phyloP scores from a whole-genome alignment of 139 green algal genomes.

The Chlamydomonas sphaeroides region DNA sequence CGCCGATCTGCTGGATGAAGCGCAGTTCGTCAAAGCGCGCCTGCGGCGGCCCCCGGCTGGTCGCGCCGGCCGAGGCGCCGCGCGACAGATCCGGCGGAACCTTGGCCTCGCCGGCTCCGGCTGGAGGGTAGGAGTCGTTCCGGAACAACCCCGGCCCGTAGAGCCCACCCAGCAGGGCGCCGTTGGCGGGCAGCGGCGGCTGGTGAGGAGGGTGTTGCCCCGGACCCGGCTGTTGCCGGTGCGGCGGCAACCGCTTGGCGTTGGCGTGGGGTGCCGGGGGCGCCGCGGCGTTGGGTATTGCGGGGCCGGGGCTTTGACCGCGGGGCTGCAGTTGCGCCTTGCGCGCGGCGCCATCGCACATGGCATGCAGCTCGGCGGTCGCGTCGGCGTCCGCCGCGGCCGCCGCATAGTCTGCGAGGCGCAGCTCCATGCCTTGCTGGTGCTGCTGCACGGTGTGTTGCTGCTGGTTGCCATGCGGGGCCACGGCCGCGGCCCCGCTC shows the following conservation, averaged over 20 bases:
- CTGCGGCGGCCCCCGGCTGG: neutral
- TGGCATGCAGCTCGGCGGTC: slow-evolving; percentile 10
- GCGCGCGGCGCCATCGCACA: too few species aligned
- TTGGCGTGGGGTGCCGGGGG: too few species aligned
- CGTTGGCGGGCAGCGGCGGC: slow-evolving; percentile 1
- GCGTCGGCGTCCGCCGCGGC: slow-evolving; percentile 14
- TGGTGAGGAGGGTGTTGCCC: neutral
- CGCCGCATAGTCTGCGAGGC: too few species aligned
- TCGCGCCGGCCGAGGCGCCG: too few species aligned
- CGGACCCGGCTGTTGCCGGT: too few species aligned
- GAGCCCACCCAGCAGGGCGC: neutral
- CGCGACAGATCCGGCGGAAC: neutral
- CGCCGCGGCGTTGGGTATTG: too few species aligned
- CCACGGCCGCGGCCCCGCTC: too few species aligned
- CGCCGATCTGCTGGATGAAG: slow-evolving; percentile 66
- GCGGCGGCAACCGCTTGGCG: neutral
- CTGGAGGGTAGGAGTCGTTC: slow-evolving; percentile 20
- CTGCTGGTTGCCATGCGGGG: too few species aligned
- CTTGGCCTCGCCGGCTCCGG: neutral
- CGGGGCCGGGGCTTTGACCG: too few species aligned
- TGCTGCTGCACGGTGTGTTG: too few species aligned
- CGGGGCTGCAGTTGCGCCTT: too few species aligned
- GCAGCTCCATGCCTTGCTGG: too few species aligned
- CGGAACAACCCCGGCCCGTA: slow-evolving; percentile 29
- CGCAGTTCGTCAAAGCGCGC: slow-evolving; percentile 53